phyloP scores from a whole-genome alignment of 371 early-diverging fungal genomes.

The Lichtheimia corymbifera region DNA sequence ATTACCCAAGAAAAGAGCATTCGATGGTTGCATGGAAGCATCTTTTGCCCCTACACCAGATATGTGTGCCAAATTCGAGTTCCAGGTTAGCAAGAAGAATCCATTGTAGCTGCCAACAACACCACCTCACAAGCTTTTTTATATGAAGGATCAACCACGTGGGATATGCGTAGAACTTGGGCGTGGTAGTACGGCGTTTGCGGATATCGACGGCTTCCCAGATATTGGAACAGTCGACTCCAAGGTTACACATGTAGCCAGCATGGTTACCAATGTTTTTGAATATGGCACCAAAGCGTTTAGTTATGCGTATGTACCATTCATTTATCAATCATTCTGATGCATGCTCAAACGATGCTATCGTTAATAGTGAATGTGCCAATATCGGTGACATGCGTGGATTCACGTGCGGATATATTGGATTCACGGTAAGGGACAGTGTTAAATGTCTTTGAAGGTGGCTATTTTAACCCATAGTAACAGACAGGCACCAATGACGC shows the following conservation, averaged over 20 bases:
- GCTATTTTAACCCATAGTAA: conserved; percentile 27
- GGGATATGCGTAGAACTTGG: too few species aligned
- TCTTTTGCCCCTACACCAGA: neutral
- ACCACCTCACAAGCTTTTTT: too few species aligned
- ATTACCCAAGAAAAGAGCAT: conserved; percentile 3
- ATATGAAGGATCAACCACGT: too few species aligned
- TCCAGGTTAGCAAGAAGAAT: neutral
- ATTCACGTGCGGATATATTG: conserved; percentile 56
- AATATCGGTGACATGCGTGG: conserved; percentile 45
- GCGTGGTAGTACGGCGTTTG: conserved; percentile 14
- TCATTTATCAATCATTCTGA: too few species aligned
- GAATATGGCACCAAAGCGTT: conserved; percentile 33
- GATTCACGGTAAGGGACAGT: conserved; percentile 41
- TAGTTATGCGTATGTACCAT: conserved; percentile 33
- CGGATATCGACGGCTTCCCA: conserved; percentile 29
- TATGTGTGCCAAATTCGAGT: conserved; percentile 8
- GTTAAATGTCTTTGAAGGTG: neutral
- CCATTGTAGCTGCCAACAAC: too few species aligned
- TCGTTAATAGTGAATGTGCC: conserved; percentile 21
- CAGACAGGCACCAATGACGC: conserved; percentile 59
- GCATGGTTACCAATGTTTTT: conserved; percentile 43
- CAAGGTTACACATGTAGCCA: conserved; percentile 23
- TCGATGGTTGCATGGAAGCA: conserved; percentile 6
- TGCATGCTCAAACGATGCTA: too few species aligned
- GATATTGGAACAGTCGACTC: conserved; percentile 11